Percentiles rank a stretch among this genome's conserved stretches.
Conservation (phyloP, 805 yeast genomes). For the Candida morakotiae region DNA sequence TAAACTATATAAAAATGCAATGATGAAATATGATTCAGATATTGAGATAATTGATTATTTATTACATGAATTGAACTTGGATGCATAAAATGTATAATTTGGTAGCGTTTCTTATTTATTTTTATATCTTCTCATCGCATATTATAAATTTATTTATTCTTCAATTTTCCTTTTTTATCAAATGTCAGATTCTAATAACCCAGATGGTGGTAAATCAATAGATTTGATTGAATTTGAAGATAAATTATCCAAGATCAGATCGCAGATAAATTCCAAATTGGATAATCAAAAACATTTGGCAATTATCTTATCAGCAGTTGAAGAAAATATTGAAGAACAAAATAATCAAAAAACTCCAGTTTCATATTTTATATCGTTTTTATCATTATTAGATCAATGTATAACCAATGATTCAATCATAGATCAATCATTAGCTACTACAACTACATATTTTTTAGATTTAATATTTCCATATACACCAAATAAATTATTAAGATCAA, state of each 20-base stretch:
- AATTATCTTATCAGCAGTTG: constrained; percentile 80
- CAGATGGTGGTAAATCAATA: constrained; percentile 33
- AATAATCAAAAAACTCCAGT: constrained; percentile 60
- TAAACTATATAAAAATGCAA: constrained; percentile 14
- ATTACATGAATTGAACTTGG: constrained; percentile 24
- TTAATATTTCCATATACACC: constrained; percentile 73
- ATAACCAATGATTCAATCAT: constrained; percentile 44
- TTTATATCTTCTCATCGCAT: constrained; percentile 6
- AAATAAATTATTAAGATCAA: constrained; percentile 60
- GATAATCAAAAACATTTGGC: constrained; percentile 87
- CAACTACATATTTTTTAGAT: constrained; percentile 80
- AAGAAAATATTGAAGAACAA: constrained; percentile 75
- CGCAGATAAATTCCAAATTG: constrained; percentile 72
- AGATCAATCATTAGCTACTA: constrained; percentile 64
- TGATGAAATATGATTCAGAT: constrained; percentile 20
- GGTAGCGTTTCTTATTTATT: constrained; percentile 1
- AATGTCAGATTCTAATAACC: constrained; percentile 31
- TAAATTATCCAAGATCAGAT: constrained; percentile 62
- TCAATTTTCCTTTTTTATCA: too few relatives aligned
- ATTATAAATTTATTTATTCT: background rate
- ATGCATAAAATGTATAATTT: constrained; percentile 18
- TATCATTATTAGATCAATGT: constrained; percentile 77
- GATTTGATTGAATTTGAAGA: constrained; percentile 53
- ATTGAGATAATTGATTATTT: constrained; percentile 25
- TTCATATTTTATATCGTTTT: constrained; percentile 80